A percentile compares a stretch with the other conserved stretches of the same genome.
Conservation (phyloP, 148 eudicot genomes). For the Talinum fruticosum region DNA sequence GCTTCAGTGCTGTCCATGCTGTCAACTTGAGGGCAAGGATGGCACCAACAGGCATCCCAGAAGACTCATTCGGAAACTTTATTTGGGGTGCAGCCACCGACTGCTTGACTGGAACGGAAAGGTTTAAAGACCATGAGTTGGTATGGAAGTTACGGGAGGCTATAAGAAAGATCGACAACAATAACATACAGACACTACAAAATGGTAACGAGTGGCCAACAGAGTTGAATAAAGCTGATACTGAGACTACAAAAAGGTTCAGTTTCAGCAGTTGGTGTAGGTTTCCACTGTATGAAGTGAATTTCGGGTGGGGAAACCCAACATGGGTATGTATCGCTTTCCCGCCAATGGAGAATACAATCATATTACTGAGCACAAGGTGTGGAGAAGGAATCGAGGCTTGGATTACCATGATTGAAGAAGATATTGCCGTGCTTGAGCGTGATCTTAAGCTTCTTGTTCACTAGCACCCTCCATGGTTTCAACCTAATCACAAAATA, state of each 20-base stretch:
- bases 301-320: slow-evolving; percentile 39
- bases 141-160: neutral
- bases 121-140: neutral
- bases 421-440: neutral
- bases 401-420: slow-evolving; percentile 2
- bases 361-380: slow-evolving; percentile 4
- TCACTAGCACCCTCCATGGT: no score
- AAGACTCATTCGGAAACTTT: slow-evolving; percentile 10
- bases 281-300: slow-evolving; percentile 27
- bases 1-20: neutral
- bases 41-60: slow-evolving; percentile 12
- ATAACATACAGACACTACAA: neutral
- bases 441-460: neutral
- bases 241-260: neutral
- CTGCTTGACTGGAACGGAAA: neutral
- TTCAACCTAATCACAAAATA: no score
- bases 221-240: neutral
- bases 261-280: slow-evolving; percentile 20
- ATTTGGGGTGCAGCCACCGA: neutral
- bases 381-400: slow-evolving; percentile 15
- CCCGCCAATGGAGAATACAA: slow-evolving; percentile 3
- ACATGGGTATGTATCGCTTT: slow-evolving; percentile 11
- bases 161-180: neutral
- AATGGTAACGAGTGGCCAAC: neutral
- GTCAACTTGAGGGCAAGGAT: slow-evolving; percentile 21